Base-by-base conservation (phyloP, 768 basidiomycete species). In the Kwoniella mangroviensis region DNA sequence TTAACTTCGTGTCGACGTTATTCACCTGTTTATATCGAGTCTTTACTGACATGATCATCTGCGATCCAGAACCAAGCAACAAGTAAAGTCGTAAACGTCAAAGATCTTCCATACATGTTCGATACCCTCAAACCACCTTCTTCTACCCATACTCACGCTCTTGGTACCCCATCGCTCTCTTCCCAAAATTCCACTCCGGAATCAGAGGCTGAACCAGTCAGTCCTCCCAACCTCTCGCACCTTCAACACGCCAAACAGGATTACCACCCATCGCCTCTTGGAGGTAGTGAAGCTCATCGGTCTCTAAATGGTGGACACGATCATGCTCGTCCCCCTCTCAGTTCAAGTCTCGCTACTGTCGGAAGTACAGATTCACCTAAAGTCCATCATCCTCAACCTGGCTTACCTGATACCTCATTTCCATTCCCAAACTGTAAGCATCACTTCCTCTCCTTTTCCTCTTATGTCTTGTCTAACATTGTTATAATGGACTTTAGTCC, bases 391-490 rank as follows among this genome's bases (percentile, higher is more conserved):
- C 34, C 64, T 42, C 34, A 61, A 19, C 53, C 64, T 57, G 67
- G 40, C 3, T 52, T 52, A 15, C 41, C 58, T 2, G 72, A 75
- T 51, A 28, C 57, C n/a, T 73, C 75, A 11, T 76, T 75, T 73
- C 77, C 79, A 4, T 79, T 79, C 67, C 79, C 79, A 49, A 74
- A 73, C 62, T 63, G 73, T 79, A 63, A 52, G 72, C 45, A 54
- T 52, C 6, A 10, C 41, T 21, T 53, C 41, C 6, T 22, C 7
- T 41, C 3, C 51, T 40, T 28, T n/a, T 17, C 22, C 26, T 28
- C 26, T 63, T 19, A n/a, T 53, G 40, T 59, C 56, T 17, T 24
- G 12, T 26, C 58, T 59, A 52, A 59, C n/a, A 62, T 10, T 17
- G 56, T 42, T 12, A 10, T 71, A 34, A 52, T 28, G 15, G 9